Evolutionary conservation across 345 rosid species (phyloP), one percentile per base, ranked within the genome.

Genomic region (Hirschfeldia incana): DNA sequence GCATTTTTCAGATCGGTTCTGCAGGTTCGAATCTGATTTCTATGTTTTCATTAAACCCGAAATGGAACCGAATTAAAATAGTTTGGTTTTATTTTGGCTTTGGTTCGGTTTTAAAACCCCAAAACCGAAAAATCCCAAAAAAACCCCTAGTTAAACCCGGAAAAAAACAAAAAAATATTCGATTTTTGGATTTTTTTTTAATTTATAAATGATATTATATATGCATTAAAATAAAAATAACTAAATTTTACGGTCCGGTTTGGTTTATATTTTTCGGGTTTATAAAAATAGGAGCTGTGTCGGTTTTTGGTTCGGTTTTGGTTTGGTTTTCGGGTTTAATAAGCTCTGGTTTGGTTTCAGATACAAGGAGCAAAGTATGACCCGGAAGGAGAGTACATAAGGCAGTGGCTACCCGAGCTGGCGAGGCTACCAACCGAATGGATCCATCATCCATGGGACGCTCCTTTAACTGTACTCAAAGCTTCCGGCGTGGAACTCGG

Each of bases 381-480:
- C 53, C 88, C 97, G 0, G 92, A 94, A 76, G 97, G 98, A 12
- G 97, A 94, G 28, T 92, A 91, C 65, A 88, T 91, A 39, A 84
- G 98, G 77, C 94, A 85, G 32, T 94, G 98, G 98, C 86, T 94
- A 57, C 97, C 98, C 0, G 98, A 92, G 87, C 88, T 94, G 2
- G 90, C 95, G 59, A 89, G 98, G 77, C 79, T 94, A 84, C 98
- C 97, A 4, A 84, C 92, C 1, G 94, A 88, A 65, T 94, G 98
- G 98, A 92, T 92, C 70, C 98, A 91, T 84, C 94, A 91, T 85
- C 97, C 97, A 8, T 91, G 97, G 97, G 97, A 91, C 17, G 97
- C 97, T 12, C 94, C 98, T 27, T 21, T 37, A 26, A 51, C 74
- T 0, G 86, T 92, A 78, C 97, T 89, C 51, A 88, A 82, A 81